A percentile compares a stretch with the other conserved stretches of the same genome.
Conservation (phyloP, 169 alveolate species). For the Plasmodium billcollinsi region DNA sequence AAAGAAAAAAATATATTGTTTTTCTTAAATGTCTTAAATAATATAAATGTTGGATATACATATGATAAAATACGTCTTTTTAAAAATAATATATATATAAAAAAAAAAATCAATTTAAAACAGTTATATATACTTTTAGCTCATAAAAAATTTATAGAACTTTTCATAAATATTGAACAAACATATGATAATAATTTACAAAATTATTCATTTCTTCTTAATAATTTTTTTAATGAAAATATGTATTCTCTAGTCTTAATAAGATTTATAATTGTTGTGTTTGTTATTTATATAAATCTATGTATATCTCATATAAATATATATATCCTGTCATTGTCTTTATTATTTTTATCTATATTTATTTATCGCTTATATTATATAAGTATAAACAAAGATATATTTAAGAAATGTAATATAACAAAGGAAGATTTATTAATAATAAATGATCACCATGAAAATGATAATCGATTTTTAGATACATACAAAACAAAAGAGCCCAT, state of each 20-base stretch:
- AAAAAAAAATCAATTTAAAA: conserved; percentile 33
- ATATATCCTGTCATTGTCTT: conserved; percentile 11
- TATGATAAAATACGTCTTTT: conserved; percentile 49
- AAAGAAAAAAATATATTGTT: neutral
- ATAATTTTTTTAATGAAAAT: conserved; percentile 15
- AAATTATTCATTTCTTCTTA: conserved; percentile 19
- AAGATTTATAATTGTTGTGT: conserved; percentile 23
- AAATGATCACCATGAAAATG: neutral
- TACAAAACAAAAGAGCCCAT: no score
- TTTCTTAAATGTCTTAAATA: conserved; percentile 12
- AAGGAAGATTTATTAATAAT: no score
- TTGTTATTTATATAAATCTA: conserved; percentile 9
- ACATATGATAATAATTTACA: conserved; percentile 1
- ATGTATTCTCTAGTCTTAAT: conserved; percentile 7
- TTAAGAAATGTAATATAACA: no score
- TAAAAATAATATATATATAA: conserved; percentile 36
- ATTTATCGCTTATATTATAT: conserved; percentile 13
- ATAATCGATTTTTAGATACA: neutral
- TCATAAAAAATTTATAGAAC: conserved; percentile 15
- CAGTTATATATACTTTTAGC: conserved; percentile 21
- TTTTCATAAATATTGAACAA: conserved; percentile 34
- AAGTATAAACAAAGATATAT: no score
- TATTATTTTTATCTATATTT: conserved; percentile 37
- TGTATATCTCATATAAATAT: conserved; percentile 7
- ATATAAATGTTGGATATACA: conserved; percentile 36